Evolutionary conservation across 2,329 filamentous ascomycete genomes (phyloP).

Genomic region (Fusarium vanettenii): DNA sequence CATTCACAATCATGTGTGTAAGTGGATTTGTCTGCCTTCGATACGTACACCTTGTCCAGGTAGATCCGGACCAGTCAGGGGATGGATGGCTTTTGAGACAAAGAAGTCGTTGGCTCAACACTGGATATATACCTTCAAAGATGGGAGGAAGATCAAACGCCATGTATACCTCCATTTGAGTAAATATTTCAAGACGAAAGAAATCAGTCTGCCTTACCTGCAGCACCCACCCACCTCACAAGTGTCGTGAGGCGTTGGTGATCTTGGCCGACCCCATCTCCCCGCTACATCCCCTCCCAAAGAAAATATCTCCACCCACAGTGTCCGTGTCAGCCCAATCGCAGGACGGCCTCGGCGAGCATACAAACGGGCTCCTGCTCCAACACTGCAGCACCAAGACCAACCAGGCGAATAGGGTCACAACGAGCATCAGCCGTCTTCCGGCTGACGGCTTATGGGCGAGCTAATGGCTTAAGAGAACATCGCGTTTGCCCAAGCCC

Average conservation of each 20-base stretch:
- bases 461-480: background rate
- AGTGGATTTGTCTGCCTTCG: background rate
- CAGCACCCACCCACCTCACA: background rate
- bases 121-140: background rate
- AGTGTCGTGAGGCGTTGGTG: background rate
- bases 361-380: constrained; percentile 4
- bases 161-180: background rate
- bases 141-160: background rate
- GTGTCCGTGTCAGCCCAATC: background rate
- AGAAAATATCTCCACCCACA: constrained; percentile 8
- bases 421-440: constrained; percentile 11
- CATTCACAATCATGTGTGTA: background rate
- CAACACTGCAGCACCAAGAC: background rate
- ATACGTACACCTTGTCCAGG: background rate
- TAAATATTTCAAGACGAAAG: background rate
- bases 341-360: background rate
- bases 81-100: background rate
- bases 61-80: background rate
- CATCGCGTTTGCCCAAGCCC: background rate
- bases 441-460: constrained; percentile 22
- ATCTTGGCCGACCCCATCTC: background rate
- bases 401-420: constrained; percentile 3
- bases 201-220: background rate
- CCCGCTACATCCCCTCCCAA: background rate
- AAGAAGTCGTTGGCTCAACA: background rate